These are phyloP conservation scores for Spatholobus suberectus DNA, from an alignment of 306 rosid genomes.

Conservation along the genomic window DNA sequence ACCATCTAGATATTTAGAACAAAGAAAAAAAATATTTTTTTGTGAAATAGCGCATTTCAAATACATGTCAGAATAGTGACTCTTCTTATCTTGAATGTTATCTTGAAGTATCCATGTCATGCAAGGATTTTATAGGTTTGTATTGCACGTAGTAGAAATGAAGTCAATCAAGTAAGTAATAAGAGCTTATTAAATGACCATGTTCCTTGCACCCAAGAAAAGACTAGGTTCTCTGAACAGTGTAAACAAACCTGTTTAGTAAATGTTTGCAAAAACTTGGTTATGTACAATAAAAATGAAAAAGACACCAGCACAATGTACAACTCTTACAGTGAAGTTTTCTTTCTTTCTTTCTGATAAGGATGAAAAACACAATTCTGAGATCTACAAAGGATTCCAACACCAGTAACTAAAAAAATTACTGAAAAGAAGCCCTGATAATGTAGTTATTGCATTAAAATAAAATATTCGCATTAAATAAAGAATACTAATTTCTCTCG, in stretches of 20 bases:
- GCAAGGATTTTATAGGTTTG: conserved; percentile 29
- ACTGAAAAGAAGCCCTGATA: neutral
- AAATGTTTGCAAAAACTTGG: neutral
- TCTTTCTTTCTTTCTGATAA: neutral
- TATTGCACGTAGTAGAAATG: neutral
- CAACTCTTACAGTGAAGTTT: neutral
- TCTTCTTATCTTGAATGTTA: conserved; percentile 39
- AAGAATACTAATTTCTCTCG: neutral
- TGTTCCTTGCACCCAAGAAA: conserved; percentile 7
- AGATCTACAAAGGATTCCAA: neutral
- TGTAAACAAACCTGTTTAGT: neutral
- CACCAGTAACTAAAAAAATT: neutral
- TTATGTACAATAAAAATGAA: neutral
- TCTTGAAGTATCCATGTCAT: conserved; percentile 36
- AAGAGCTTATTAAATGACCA: conserved; percentile 8
- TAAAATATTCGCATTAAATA: neutral
- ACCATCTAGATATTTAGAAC: conserved; percentile 30
- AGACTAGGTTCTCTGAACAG: neutral
- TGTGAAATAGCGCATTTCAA: neutral
- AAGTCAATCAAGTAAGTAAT: conserved; percentile 22
- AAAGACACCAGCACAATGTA: neutral
- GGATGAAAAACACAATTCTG: neutral
- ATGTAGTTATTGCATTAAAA: neutral
- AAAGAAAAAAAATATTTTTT: neutral
- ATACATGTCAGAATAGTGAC: conserved; percentile 22